Evolutionary conservation across 331 rosid genomes (phyloP), one percentile per base, ranked within the genome.

Genomic region (Acacia pycnantha): DNA sequence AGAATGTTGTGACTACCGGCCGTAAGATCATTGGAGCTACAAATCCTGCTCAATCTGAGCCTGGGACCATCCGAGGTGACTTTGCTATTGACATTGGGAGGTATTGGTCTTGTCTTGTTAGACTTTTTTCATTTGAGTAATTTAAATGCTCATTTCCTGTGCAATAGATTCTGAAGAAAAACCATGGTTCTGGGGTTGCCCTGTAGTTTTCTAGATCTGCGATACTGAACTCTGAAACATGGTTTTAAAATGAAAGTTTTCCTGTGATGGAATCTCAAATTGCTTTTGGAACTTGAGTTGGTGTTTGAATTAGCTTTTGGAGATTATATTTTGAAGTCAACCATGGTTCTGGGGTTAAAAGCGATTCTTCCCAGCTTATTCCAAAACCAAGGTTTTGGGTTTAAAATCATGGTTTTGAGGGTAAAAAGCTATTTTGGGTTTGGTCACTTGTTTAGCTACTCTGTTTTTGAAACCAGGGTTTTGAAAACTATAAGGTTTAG

Each of bases 21-120:
- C 84, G 92, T 18, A 89, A 91, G 93, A 91, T 91, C 11, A 89
- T 91, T 53, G 92, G 95, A 47, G 93, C 95, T 69, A 89, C 93
- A 15, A 89, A 91, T 27, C 74, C 74, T 22, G 74, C 74, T 12
- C 74, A 41, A 22, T 70, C 74, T 70, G 74, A 70, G 74, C 74
- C 74, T 2, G 74, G 74, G n/a, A 70, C 74, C 14, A 70, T 70
- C 54, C 74, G 74, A 43, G 74, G 74, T 2, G 74, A 70, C 74
- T 70, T 70, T 70, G 74, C 74, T 13, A 70, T 70, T 41, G 74
- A 70, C 54, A 70, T 70, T 70, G 74, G 74, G 54, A 70, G 74
- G 74, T 70, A 70, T 22, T 43, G 54, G 14, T 24, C 18, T 70
- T 70, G 3, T 18, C n/a, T 11, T 11, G 21, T 41, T 43, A 22